A percentile compares a stretch with the other conserved stretches of the same genome.
These are phyloP conservation scores for Penicillium decumbens DNA, from an alignment of 2,329 filamentous ascomycete genomes.

Conservation along the genomic window DNA sequence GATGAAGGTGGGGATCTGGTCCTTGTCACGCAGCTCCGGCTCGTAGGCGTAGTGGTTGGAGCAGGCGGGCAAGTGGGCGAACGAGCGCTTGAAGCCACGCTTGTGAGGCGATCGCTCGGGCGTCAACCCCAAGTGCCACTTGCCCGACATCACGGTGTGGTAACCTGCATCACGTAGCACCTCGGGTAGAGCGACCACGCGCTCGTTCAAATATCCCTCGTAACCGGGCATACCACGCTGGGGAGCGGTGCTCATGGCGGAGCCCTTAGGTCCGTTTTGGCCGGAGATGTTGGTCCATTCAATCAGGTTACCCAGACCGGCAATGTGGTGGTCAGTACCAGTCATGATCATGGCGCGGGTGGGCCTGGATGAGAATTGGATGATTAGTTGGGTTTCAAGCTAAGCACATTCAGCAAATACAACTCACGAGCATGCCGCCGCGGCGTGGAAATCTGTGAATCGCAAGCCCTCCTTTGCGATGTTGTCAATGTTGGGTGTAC, in stretches of 20 bases:
- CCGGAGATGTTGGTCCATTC: constrained; percentile 55
- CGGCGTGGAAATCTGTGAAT: constrained; percentile 62
- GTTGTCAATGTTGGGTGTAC: constrained; percentile 56
- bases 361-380: constrained; percentile 31
- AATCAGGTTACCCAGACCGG: constrained; percentile 54
- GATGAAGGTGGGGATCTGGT: constrained; percentile 41
- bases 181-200: constrained; percentile 56
- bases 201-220: constrained; percentile 60
- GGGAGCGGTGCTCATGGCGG: constrained; percentile 49
- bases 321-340: constrained; percentile 56
- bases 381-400: neutral
- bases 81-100: constrained; percentile 56
- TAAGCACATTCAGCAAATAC: neutral
- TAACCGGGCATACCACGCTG: constrained; percentile 59
- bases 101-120: constrained; percentile 53
- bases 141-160: constrained; percentile 57
- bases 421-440: constrained; percentile 54
- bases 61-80: constrained; percentile 59
- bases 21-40: constrained; percentile 39
- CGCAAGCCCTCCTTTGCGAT: constrained; percentile 52
- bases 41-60: constrained; percentile 57
- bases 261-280: constrained; percentile 51
- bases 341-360: constrained; percentile 64
- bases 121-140: constrained; percentile 60
- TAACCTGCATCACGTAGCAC: constrained; percentile 57